Evolutionary conservation across 108 stramenopile species (phyloP).

Genomic region (Nitzschia sp.): DNA sequence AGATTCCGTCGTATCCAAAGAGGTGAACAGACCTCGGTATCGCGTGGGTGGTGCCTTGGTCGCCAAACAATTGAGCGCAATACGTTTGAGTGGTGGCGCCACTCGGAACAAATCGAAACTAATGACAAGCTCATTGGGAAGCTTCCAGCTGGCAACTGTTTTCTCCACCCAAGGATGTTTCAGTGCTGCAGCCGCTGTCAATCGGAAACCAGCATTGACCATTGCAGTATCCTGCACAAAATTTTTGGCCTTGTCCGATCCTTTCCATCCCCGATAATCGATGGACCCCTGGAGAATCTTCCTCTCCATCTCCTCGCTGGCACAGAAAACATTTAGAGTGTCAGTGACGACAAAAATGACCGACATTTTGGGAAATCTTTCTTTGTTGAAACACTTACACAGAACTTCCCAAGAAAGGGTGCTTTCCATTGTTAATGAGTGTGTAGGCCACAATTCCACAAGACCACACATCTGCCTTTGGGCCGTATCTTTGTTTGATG

Average conservation of each 20-base stretch:
- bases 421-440: slow-evolving; percentile 51
- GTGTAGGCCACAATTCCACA: slow-evolving; percentile 68
- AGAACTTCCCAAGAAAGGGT: slow-evolving; percentile 58
- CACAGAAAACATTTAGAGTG: background rate
- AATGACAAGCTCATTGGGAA: slow-evolving; percentile 28
- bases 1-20: slow-evolving; percentile 42
- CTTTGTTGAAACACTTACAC: slow-evolving; percentile 21
- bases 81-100: slow-evolving; percentile 57
- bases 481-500: slow-evolving; percentile 65
- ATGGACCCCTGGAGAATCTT: slow-evolving; percentile 57
- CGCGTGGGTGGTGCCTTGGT: slow-evolving; percentile 57
- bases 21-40: slow-evolving; percentile 50
- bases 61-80: slow-evolving; percentile 70
- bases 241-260: slow-evolving; percentile 47
- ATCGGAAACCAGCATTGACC: slow-evolving; percentile 52
- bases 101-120: slow-evolving; percentile 48
- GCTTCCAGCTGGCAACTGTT: slow-evolving; percentile 12
- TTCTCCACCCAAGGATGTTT: slow-evolving; percentile 58
- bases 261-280: slow-evolving; percentile 30
- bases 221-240: slow-evolving; percentile 48
- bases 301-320: slow-evolving; percentile 40
- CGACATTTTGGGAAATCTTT: background rate
- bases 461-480: slow-evolving; percentile 81
- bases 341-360: background rate
- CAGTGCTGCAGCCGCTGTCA: slow-evolving; percentile 41